These are phyloP conservation scores for Sinapis alba DNA, from an alignment of 441 rosid genomes.

Conservation along the genomic window DNA sequence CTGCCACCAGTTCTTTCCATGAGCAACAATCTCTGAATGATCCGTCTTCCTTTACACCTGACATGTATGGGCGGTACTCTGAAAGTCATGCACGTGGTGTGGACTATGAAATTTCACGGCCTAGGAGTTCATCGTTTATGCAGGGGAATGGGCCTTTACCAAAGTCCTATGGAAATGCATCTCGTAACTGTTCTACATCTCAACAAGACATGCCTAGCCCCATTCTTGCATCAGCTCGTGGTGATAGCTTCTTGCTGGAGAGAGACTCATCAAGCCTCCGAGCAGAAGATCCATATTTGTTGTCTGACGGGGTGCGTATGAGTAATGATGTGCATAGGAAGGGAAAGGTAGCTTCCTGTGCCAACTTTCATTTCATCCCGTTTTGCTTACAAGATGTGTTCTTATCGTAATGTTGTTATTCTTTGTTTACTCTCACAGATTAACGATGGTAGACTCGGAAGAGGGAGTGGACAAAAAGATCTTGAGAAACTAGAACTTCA, in stretches of 20 bases:
- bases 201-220: conserved; percentile 67
- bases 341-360: conserved; percentile 63
- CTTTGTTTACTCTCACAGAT: conserved; percentile 44
- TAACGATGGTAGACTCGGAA: conserved; percentile 70
- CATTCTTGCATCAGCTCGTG: conserved; percentile 54
- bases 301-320: conserved; percentile 58
- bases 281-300: conserved; percentile 57
- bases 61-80: conserved; percentile 56
- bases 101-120: conserved; percentile 54
- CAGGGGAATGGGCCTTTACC: conserved; percentile 58
- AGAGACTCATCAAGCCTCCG: conserved; percentile 54
- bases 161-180: conserved; percentile 57
- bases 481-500: conserved; percentile 71
- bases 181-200: conserved; percentile 60
- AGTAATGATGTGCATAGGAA: conserved; percentile 75
- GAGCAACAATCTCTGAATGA: conserved; percentile 81
- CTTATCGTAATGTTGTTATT: conserved; percentile 5
- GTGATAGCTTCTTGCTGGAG: conserved; percentile 54
- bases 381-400: conserved; percentile 16
- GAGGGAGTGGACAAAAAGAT: conserved; percentile 84
- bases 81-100: conserved; percentile 66
- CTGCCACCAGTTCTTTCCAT: conserved; percentile 56
- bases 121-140: conserved; percentile 57
- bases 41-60: conserved; percentile 58
- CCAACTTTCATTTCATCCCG: conserved; percentile 5